Conservation (phyloP, 2,329 filamentous ascomycete genomes). For the Sclerotinia sclerotiorum region DNA sequence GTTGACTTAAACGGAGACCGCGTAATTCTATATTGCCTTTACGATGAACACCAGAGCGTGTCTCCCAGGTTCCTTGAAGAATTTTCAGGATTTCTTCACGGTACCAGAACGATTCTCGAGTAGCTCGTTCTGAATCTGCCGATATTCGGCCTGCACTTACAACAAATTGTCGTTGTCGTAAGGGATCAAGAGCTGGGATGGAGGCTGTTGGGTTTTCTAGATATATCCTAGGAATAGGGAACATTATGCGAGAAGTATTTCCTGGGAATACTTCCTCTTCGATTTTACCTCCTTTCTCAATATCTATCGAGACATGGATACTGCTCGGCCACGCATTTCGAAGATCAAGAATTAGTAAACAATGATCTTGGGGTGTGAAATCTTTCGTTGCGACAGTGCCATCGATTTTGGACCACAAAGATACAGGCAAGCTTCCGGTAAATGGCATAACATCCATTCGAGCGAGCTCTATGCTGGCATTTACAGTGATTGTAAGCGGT, state of each 20-base stretch:
- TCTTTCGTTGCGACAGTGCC: slow-evolving; percentile 38
- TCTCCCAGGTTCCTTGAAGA: slow-evolving; percentile 71
- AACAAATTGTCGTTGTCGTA: slow-evolving; percentile 87
- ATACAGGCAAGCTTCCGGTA: slow-evolving; percentile 61
- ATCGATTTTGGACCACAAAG: slow-evolving; percentile 54
- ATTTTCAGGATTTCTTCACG: slow-evolving; percentile 74
- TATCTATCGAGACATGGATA: slow-evolving; percentile 63
- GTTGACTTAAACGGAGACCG: slow-evolving; percentile 67
- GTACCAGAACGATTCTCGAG: slow-evolving; percentile 88
- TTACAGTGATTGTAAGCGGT: slow-evolving; percentile 84
- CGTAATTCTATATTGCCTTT: slow-evolving; percentile 76
- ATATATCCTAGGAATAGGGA: slow-evolving; percentile 74
- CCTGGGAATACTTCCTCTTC: slow-evolving; percentile 61
- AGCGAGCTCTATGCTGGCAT: slow-evolving; percentile 81
- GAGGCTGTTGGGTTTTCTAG: slow-evolving; percentile 73
- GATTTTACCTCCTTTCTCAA: slow-evolving; percentile 33
- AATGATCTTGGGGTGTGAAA: slow-evolving; percentile 62
- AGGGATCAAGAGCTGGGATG: slow-evolving; percentile 77
- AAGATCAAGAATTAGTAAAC: slow-evolving; percentile 77
- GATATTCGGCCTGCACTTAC: slow-evolving; percentile 78
- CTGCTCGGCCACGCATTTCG: slow-evolving; percentile 87
- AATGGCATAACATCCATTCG: slow-evolving; percentile 78
- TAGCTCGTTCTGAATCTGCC: slow-evolving; percentile 74
- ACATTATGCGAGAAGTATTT: slow-evolving; percentile 70
- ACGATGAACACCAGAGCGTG: slow-evolving; percentile 48